These are phyloP conservation scores for Pythium rhizo-oryzae DNA, from an alignment of 352 stramenopile genomes.

Conservation along the genomic window DNA sequence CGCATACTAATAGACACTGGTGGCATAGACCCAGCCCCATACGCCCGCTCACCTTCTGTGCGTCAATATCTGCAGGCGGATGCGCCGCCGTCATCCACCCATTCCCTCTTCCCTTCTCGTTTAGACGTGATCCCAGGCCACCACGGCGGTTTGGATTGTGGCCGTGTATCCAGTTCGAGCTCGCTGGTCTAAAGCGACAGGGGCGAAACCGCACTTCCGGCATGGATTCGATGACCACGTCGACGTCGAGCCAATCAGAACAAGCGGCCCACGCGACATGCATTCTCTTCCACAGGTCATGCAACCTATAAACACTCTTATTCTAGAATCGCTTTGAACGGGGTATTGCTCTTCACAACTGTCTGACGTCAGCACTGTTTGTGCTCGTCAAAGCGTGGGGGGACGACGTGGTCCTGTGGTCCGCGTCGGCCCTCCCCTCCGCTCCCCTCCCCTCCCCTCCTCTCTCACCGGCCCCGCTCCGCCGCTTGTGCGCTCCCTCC, in stretches of 20 bases:
- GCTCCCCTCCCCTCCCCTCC: conserved; percentile 17
- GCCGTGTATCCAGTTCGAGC: conserved; percentile 17
- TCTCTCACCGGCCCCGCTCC: conserved; percentile 1
- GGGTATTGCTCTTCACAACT: background rate
- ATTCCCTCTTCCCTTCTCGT: conserved; percentile 12
- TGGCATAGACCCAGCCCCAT: conserved; percentile 17
- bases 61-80: background rate
- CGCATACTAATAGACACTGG: too few species aligned
- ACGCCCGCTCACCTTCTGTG: too few species aligned
- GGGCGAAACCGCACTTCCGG: conserved; percentile 6
- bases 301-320: background rate
- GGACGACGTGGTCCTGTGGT: conserved; percentile 16
- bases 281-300: conserved; percentile 10
- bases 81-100: conserved; percentile 24
- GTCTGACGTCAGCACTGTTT: conserved; percentile 34
- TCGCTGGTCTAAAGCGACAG: conserved; percentile 25
- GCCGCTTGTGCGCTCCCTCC: background rate
- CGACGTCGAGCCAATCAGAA: conserved; percentile 34
- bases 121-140: background rate
- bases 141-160: conserved; percentile 5
- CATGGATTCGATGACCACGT: conserved; percentile 17
- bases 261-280: conserved; percentile 1
- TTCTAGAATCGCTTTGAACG: conserved; percentile 14
- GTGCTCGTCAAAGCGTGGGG: background rate
- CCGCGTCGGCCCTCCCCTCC: conserved; percentile 11